Base-by-base conservation (phyloP, 2,329 filamentous ascomycete genomes). In the Pyrenochaeta sp. region DNA sequence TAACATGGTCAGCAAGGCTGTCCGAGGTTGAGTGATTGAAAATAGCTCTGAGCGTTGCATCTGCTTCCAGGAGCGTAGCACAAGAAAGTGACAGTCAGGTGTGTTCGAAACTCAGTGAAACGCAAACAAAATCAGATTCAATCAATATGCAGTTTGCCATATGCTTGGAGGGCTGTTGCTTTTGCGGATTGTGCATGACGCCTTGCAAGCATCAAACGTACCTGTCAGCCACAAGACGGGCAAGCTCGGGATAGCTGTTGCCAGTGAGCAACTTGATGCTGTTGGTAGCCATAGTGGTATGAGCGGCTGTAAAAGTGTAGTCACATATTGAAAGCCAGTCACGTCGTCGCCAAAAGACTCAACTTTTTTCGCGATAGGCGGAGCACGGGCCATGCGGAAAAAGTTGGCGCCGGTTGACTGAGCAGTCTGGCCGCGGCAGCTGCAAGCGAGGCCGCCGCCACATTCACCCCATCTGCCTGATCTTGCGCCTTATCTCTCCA, bases 251-350 rank as follows among this genome's bases (percentile, higher is more conserved):
- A 73, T 91, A 89, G 75, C 87, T 90, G 79, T 90, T 90, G 66
- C 88, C 88, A 67, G 88, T 90, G 74, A 91, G 80, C 60, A 91
- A 79, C 77, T 91, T 91, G 74, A 91, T 90, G 32, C 85, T 88
- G 78, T 90, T 91, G 59, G 86, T 84, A 64, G 88, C 84, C 88
- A 91, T 90, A 54, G 44, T 62, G 60, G 51, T 58, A 49, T 49
- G 51, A 42, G 45, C 41, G 54, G 47, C 18, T 35, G 56, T 50
- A 60, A 49, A 30, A 50, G 55, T 43, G 55, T 56, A 51, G 56
- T 61, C 60, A 49, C 57, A 66, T 64, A 45, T 35, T 60, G 55
- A 53, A 61, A 51, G 33, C 50, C 48, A 47, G 42, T 49, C 54
- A 58, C 41, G 49, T 50, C 14, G 52, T 52, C 48, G 45, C 39